These are phyloP conservation scores for Russula ochroleuca DNA, from an alignment of 768 basidiomycete genomes.

Conservation along the genomic window DNA sequence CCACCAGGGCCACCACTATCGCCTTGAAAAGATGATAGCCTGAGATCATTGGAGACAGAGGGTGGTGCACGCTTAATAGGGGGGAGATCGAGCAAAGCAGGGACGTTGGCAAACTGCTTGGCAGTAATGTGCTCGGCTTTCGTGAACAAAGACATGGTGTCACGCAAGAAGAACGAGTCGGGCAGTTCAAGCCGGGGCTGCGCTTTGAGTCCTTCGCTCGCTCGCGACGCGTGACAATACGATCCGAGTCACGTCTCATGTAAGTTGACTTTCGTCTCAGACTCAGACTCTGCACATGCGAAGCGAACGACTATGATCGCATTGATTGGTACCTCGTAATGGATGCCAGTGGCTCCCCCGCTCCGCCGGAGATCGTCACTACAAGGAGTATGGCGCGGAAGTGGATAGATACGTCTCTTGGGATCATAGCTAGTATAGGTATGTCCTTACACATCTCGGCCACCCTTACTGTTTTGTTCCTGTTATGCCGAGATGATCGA, in stretches of 20 bases:
- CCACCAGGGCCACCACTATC: too few species aligned
- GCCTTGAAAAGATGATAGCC: too few species aligned
- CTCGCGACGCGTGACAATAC: too few species aligned
- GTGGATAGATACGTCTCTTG: conserved; percentile 97
- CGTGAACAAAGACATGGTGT: conserved; percentile 98
- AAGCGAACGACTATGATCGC: conserved; percentile 98
- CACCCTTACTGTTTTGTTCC: not conserved
- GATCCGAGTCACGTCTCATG: too few species aligned
- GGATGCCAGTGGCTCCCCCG: too few species aligned
- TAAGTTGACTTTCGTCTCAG: conserved; percentile 96
- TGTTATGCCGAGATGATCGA: conserved; percentile 84
- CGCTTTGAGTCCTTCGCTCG: conserved; percentile 59
- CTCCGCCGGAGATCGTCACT: conserved; percentile 98
- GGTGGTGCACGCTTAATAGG: too few species aligned
- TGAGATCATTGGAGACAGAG: too few species aligned
- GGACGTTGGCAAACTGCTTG: conserved; percentile 41
- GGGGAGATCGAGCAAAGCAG: too few species aligned
- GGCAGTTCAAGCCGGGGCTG: too few species aligned
- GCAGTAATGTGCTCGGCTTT: conserved; percentile 93
- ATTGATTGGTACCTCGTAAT: conserved; percentile 96
- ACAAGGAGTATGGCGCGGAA: conserved; percentile 95
- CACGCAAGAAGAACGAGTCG: conserved; percentile 32
- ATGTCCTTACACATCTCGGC: conserved; percentile 30
- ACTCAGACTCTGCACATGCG: conserved; percentile 73
- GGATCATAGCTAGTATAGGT: conserved; percentile 97